Evolutionary conservation across 108 stramenopile genomes (phyloP).

Genomic region (Nannochloropsis oceanica): DNA sequence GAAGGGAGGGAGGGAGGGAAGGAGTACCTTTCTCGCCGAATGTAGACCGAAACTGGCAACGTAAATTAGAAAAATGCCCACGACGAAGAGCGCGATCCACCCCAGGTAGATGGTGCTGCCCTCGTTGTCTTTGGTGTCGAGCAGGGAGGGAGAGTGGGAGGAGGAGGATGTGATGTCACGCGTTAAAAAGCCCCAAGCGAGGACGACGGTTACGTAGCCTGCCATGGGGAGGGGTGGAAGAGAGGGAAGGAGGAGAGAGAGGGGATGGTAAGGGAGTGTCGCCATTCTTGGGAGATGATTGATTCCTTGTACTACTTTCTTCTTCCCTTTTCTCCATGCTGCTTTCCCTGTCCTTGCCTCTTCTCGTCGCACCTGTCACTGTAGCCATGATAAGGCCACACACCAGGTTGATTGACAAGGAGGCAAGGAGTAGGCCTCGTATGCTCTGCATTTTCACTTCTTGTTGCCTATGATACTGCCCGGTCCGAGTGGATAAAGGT

Average conservation of each 20-base stretch:
- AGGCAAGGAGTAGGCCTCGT: not conserved
- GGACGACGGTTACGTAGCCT: not conserved
- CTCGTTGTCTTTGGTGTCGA: not conserved
- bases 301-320: not conserved
- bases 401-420: not conserved
- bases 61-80: not conserved
- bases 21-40: not conserved
- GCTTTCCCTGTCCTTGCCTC: too few species aligned
- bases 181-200: not conserved
- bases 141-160: not conserved
- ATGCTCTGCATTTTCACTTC: not conserved
- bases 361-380: not conserved
- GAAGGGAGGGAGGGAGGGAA: not conserved
- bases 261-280: not conserved
- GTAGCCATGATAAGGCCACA: not conserved
- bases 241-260: not conserved
- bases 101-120: not conserved
- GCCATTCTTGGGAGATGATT: not conserved
- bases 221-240: not conserved
- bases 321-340: too few species aligned
- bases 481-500: not conserved
- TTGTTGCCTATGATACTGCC: not conserved
- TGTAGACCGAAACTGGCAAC: not conserved
- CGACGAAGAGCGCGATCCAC: not conserved
- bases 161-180: not conserved